These are phyloP conservation scores for Cyamopsis tetragonoloba DNA, from an alignment of 306 rosid species.

Conservation along the genomic window DNA sequence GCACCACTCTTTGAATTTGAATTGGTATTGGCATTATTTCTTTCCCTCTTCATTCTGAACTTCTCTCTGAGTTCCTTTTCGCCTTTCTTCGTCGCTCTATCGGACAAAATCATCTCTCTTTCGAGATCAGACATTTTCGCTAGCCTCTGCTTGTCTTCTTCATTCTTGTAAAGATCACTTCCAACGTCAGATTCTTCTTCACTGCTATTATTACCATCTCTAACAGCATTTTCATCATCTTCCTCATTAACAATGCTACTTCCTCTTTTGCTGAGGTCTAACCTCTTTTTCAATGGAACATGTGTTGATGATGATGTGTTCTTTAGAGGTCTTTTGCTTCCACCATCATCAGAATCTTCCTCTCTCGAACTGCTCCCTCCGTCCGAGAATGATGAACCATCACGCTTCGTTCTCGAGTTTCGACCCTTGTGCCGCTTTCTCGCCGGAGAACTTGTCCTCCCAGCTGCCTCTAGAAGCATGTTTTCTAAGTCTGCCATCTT, in stretches of 20 bases:
- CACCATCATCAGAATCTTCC: conserved; percentile 41
- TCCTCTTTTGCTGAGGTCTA: conserved; percentile 28
- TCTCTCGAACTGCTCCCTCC: conserved; percentile 40
- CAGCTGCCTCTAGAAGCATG: conserved; percentile 77
- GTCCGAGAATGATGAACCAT: conserved; percentile 32
- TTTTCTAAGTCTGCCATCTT: conserved; percentile 61
- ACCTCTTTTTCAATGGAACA: conserved; percentile 58
- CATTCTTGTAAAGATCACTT: conserved; percentile 57
- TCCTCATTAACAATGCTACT: background rate
- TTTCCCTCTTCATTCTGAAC: conserved; percentile 41
- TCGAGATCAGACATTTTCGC: conserved; percentile 59
- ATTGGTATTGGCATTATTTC: conserved; percentile 1
- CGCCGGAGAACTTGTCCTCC: conserved; percentile 37
- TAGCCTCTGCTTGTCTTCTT: conserved; percentile 51
- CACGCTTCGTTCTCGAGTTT: conserved; percentile 25
- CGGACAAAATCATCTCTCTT: conserved; percentile 62
- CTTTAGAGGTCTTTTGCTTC: conserved; percentile 31
- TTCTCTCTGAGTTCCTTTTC: conserved; percentile 45
- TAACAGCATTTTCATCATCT: conserved; percentile 19
- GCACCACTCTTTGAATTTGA: conserved; percentile 17
- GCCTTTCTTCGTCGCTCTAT: conserved; percentile 50
- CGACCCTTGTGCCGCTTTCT: conserved; percentile 29
- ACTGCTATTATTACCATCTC: conserved; percentile 30
- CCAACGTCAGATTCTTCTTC: conserved; percentile 59
- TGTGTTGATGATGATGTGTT: conserved; percentile 34